Conservation (phyloP, 73 alveolate species). For the Diophrys appendiculata region DNA sequence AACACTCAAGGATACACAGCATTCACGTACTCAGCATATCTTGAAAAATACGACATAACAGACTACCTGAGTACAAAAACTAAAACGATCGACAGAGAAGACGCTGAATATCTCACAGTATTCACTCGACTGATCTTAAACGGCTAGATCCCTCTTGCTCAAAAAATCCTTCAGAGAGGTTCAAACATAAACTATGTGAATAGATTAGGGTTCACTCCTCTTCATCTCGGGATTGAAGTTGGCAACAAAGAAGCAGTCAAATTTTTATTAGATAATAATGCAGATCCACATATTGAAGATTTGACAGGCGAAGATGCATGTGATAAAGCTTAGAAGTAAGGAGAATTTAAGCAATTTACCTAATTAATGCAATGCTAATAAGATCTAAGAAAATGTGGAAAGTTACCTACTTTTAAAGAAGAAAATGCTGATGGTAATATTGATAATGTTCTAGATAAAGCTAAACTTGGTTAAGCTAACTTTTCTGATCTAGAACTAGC, state of each 20-base stretch:
- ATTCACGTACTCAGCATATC: no score
- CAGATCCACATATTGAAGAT: constrained; percentile 47
- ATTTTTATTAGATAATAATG: constrained; percentile 20
- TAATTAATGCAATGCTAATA: no score
- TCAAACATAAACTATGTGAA: constrained; percentile 31
- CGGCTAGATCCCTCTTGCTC: constrained; percentile 16
- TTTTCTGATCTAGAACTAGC: no score
- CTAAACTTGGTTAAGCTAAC: no score
- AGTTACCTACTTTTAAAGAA: no score
- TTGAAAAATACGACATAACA: no score
- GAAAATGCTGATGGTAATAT: no score
- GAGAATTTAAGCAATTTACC: no score
- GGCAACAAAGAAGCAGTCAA: constrained; percentile 17
- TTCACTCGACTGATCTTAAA: constrained; percentile 9
- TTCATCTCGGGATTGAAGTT: constrained; percentile 10
- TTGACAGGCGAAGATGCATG: constrained; percentile 46
- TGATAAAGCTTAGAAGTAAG: constrained; percentile 27
- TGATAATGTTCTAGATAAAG: no score
- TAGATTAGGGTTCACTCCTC: constrained; percentile 39
- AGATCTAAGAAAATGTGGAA: no score
- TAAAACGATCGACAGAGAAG: neutral
- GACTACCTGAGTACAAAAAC: neutral
- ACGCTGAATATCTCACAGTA: neutral
- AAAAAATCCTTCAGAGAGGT: constrained; percentile 22
- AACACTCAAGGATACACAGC: no score